phyloP scores from a whole-genome alignment of 1,284 basidiomycete genomes.

The Ustilago hordei region DNA sequence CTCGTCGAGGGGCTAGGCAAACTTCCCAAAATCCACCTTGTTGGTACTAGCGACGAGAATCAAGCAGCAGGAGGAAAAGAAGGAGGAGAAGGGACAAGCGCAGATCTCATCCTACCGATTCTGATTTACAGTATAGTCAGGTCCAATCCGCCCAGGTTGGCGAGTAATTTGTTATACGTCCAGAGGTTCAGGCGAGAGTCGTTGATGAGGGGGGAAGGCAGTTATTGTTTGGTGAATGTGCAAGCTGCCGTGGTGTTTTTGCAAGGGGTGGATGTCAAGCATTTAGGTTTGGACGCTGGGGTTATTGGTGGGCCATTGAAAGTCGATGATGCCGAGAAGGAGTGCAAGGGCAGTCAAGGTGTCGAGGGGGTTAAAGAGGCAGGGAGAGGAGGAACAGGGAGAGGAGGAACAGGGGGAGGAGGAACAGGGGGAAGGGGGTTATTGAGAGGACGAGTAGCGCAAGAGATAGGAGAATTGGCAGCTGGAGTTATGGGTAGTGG shows the following conservation, averaged over 20 bases:
- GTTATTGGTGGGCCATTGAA: constrained; percentile 14
- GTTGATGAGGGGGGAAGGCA: constrained; percentile 82
- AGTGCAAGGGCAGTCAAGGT: background rate
- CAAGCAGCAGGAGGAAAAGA: background rate
- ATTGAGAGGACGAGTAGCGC: constrained; percentile 80
- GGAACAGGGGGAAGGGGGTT: background rate
- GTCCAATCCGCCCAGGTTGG: constrained; percentile 87
- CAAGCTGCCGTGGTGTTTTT: constrained; percentile 93
- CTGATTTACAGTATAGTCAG: constrained; percentile 92
- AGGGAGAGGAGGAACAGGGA: background rate
- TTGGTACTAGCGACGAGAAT: constrained; percentile 22
- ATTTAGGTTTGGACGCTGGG: constrained; percentile 78
- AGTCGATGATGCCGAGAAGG: background rate
- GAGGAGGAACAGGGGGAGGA: background rate
- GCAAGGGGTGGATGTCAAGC: constrained; percentile 87
- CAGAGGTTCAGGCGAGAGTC: constrained; percentile 83
- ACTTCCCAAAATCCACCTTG: constrained; percentile 35
- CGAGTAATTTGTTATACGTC: constrained; percentile 80
- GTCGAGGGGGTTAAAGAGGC: background rate
- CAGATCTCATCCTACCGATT: constrained; percentile 84
- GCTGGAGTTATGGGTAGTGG: constrained; percentile 79
- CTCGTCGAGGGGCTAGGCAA: constrained; percentile 76
- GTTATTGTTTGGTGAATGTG: constrained; percentile 90
- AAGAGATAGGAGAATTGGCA: constrained; percentile 84
- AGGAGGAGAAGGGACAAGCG: constrained; percentile 33